Percentiles rank a stretch among this genome's conserved stretches.
These are phyloP conservation scores for Pulicaria dysenterica DNA, from an alignment of 129 eudicot species.

Conservation along the genomic window DNA sequence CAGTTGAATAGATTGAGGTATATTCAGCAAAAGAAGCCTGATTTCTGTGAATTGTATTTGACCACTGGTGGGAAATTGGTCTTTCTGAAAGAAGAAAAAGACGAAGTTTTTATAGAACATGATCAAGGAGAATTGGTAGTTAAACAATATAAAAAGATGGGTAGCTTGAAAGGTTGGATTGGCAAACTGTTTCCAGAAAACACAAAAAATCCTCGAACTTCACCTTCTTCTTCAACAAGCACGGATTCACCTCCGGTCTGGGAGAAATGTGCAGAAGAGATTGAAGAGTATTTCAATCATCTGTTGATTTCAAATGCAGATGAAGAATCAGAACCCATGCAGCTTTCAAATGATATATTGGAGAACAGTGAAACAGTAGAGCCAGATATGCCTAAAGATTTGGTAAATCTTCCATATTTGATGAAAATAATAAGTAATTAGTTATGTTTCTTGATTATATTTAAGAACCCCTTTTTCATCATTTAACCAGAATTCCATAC, in stretches of 20 bases:
- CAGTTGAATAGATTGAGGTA: conserved; percentile 44
- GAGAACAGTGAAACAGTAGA: conserved; percentile 26
- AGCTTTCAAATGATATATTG: conserved; percentile 21
- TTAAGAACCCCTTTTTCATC: neutral
- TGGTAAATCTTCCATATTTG: conserved; percentile 37
- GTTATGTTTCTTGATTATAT: neutral
- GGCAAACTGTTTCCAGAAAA: conserved; percentile 52
- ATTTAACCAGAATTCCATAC: conserved; percentile 42
- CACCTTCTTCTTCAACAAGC: conserved; percentile 47
- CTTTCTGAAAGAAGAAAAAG: conserved; percentile 52
- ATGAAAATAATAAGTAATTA: neutral
- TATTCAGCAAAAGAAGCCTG: conserved; percentile 61
- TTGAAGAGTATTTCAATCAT: conserved; percentile 59
- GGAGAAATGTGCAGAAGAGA: conserved; percentile 59
- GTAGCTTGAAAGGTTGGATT: conserved; percentile 58
- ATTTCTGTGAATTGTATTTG: conserved; percentile 62
- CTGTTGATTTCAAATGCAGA: conserved; percentile 42
- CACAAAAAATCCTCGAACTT: conserved; percentile 34
- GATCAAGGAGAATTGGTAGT: conserved; percentile 54
- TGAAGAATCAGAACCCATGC: conserved; percentile 30
- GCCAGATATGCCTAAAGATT: conserved; percentile 32
- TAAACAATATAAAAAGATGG: conserved; percentile 39
- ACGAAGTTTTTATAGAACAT: conserved; percentile 52
- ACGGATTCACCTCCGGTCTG: conserved; percentile 43
- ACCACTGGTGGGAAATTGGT: conserved; percentile 64